Base-by-base conservation (phyloP, 176 grass and related monocot species). In the Cenchrus americanus region DNA sequence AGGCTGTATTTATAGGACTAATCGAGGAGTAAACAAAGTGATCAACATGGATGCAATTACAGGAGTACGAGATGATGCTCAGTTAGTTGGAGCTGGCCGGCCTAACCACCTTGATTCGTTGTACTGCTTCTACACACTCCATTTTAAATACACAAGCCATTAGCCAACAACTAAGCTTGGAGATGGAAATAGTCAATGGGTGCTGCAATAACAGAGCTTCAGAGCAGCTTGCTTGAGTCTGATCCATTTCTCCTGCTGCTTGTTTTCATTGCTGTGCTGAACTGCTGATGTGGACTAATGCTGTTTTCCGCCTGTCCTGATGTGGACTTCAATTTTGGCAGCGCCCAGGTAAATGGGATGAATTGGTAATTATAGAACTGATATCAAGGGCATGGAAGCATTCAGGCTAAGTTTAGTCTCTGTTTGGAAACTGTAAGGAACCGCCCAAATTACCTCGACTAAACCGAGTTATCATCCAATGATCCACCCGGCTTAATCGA, bases 61-160 rank as follows among this genome's bases (percentile, higher is more conserved):
- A 61, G 53, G 17, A 17, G n/a, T 24, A 40, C 17, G 26, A 40
- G 72, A 37, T 43, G 73, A 60, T 76, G 40, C 13, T 62, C 4
- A 27, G 57, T 77, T 77, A 30, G 47, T 51, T 27, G 23, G 70
- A 18, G 40, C 41, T 17, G 73, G 73, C 17, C 71, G 27, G 70
- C 23, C 23, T 21, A 10, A 10, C 24, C 4, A 6, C 27, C 51
- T 0, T 37, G 71, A 75, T 75, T 55, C 58, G 73, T 21, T 58
- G 73, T 75, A 21, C 30, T 75, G 32, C 40, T 77, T 77, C 75
- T 77, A 77, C 55, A 77, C 55, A 77, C 75, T 42, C 34, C 74
- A 61, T 60, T 77, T 15, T 61, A 43, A 77, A 77, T 77, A 40
- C 0, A 44, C 0, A 44, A 4, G 34, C 19, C 19, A 2, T 23